These are phyloP conservation scores for Chrysanthemum seticuspe DNA, from an alignment of 129 eudicot genomes.

Conservation along the genomic window DNA sequence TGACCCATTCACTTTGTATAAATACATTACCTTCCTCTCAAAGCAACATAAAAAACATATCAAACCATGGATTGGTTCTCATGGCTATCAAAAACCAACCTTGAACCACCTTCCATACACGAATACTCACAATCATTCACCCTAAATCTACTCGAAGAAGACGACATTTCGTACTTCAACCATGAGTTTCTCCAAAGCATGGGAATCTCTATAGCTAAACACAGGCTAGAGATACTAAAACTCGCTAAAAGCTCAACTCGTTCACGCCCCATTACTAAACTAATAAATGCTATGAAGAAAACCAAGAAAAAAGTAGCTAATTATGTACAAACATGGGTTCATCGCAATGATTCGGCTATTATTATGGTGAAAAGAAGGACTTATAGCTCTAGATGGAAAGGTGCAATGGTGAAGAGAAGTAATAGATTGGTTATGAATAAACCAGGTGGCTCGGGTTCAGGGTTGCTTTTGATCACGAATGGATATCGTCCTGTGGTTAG, in stretches of 20 bases:
- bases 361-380: slow-evolving; percentile 45
- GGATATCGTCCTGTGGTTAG: slow-evolving; percentile 41
- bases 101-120: slow-evolving; percentile 63
- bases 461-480: slow-evolving; percentile 51
- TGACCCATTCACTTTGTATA: slow-evolving; percentile 22
- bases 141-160: slow-evolving; percentile 75
- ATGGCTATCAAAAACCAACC: slow-evolving; percentile 83
- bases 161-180: slow-evolving; percentile 67
- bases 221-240: slow-evolving; percentile 83
- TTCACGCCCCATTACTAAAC: slow-evolving; percentile 43
- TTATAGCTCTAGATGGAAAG: slow-evolving; percentile 61
- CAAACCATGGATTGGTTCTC: slow-evolving; percentile 73
- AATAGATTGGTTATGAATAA: slow-evolving; percentile 41
- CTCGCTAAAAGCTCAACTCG: slow-evolving; percentile 39
- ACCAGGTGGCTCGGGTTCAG: slow-evolving; percentile 19
- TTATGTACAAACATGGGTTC: slow-evolving; percentile 47
- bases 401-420: slow-evolving; percentile 55
- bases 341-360: slow-evolving; percentile 51
- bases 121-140: slow-evolving; percentile 65
- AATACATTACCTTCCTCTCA: slow-evolving; percentile 25
- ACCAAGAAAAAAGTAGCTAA: slow-evolving; percentile 49
- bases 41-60: slow-evolving; percentile 13
- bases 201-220: slow-evolving; percentile 89
- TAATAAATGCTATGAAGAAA: slow-evolving; percentile 50
- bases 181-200: slow-evolving; percentile 92